A percentile compares a stretch with the other conserved stretches of the same genome.
Conservation (phyloP, 2,329 filamentous ascomycete species). For the Botrytis porri region DNA sequence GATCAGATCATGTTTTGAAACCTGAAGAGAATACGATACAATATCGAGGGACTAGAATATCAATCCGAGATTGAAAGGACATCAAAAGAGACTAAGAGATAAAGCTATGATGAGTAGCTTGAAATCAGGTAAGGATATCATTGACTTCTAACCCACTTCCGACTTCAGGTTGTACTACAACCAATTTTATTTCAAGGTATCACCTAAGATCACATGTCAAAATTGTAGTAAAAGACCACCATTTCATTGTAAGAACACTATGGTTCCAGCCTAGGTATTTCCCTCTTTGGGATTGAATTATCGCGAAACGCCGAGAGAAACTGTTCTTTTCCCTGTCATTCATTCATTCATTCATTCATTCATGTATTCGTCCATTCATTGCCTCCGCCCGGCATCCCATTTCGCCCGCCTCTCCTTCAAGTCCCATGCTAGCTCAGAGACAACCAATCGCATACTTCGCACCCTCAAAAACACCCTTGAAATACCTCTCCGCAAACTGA, state of each 20-base stretch:
- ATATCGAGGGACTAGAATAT: not conserved
- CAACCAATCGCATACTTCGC: not conserved
- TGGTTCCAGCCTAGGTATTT: not conserved
- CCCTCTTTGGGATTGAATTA: not conserved
- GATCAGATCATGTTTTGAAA: not conserved
- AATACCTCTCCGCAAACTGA: conserved; percentile 51
- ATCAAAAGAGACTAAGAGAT: not conserved
- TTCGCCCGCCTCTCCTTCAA: not conserved
- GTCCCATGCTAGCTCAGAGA: not conserved
- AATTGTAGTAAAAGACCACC: not conserved
- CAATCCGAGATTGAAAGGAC: not conserved
- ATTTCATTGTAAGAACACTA: not conserved
- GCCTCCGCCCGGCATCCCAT: not conserved
- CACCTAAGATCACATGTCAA: not conserved
- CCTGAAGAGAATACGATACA: not conserved
- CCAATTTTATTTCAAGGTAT: not conserved
- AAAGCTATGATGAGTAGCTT: not conserved
- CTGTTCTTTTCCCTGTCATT: not conserved
- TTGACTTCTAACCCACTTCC: not conserved
- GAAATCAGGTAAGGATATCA: not conserved
- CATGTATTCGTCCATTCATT: not conserved
- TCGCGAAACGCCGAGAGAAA: not conserved
- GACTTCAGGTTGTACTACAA: not conserved
- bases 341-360: not conserved
- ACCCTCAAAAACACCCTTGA: conserved; percentile 6